phyloP scores from a whole-genome alignment of 805 yeast genomes.

The Sugiyamaella lignohabitans region DNA sequence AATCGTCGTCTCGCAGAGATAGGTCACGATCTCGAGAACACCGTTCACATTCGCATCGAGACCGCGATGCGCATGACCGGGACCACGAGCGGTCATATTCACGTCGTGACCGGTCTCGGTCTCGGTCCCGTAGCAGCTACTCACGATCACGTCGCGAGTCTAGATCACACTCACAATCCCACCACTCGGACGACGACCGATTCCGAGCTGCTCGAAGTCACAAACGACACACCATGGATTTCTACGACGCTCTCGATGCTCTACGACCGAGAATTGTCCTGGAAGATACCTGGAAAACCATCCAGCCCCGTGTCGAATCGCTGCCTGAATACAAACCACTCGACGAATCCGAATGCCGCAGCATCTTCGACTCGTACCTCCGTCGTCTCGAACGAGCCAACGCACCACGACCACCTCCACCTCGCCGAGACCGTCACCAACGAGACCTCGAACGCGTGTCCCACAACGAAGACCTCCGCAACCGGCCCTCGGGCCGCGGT shows the following conservation, averaged over 20 bases:
- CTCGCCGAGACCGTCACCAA: slow-evolving; percentile 1
- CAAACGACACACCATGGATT: background rate
- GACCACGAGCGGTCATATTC: too few relatives aligned
- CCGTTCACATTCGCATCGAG: too few relatives aligned
- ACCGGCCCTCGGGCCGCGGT: slow-evolving; percentile 10
- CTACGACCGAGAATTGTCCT: background rate
- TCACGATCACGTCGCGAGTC: too few relatives aligned
- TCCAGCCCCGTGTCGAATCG: background rate
- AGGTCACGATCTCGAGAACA: background rate
- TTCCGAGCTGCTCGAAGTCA: background rate
- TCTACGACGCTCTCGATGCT: background rate
- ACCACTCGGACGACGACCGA: background rate
- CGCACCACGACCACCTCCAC: slow-evolving; percentile 1
- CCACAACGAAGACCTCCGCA: slow-evolving; percentile 3
- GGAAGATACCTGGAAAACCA: background rate
- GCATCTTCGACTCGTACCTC: background rate
- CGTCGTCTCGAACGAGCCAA: background rate
- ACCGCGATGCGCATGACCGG: too few relatives aligned
- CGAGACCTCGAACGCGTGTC: slow-evolving; percentile 5
- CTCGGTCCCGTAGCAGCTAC: too few relatives aligned
- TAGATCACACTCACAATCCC: background rate
- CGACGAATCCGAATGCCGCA: background rate
- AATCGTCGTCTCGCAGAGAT: background rate
- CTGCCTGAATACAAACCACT: background rate
- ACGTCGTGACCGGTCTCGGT: too few relatives aligned